Conservation (phyloP, 345 rosid species). For the Gossypium australe region DNA sequence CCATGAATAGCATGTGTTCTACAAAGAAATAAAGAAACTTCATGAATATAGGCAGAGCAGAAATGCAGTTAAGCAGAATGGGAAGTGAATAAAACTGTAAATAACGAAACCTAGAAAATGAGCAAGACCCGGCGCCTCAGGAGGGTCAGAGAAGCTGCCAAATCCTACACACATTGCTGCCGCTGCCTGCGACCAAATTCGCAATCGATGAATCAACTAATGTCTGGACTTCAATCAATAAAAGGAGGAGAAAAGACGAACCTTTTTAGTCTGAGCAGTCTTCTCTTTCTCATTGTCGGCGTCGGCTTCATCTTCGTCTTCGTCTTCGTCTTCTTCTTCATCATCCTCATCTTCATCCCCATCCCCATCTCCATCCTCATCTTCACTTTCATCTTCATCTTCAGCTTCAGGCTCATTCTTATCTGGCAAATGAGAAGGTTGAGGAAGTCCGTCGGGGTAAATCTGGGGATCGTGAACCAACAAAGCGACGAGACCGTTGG, state of each 20-base stretch:
- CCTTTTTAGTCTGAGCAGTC: conserved; percentile 74
- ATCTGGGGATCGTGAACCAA: conserved; percentile 96
- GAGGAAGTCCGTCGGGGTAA: conserved; percentile 40
- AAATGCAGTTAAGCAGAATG: background rate
- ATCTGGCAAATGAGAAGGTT: conserved; percentile 12
- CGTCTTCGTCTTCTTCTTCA: conserved; percentile 17
- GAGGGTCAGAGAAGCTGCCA: conserved; percentile 96
- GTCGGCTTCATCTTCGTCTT: conserved; percentile 14
- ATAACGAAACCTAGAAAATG: conserved; percentile 78
- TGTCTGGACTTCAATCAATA: background rate
- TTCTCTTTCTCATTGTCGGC: conserved; percentile 20
- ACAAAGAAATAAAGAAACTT: conserved; percentile 17
- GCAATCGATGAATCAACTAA: conserved; percentile 4
- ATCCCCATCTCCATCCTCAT: conserved; percentile 25
- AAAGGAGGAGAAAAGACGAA: conserved; percentile 1
- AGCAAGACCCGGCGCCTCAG: conserved; percentile 92
- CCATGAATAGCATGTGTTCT: conserved; percentile 99
- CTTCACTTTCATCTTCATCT: conserved; percentile 21
- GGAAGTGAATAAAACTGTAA: background rate
- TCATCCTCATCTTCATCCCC: conserved; percentile 29
- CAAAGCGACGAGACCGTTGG: conserved; percentile 74
- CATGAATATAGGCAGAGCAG: background rate
- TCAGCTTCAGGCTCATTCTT: conserved; percentile 11
- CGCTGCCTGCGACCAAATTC: conserved; percentile 58
- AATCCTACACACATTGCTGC: conserved; percentile 98